Evolutionary conservation across 2,329 filamentous ascomycete genomes (phyloP).

Genomic region (Trichoderma polysporum): DNA sequence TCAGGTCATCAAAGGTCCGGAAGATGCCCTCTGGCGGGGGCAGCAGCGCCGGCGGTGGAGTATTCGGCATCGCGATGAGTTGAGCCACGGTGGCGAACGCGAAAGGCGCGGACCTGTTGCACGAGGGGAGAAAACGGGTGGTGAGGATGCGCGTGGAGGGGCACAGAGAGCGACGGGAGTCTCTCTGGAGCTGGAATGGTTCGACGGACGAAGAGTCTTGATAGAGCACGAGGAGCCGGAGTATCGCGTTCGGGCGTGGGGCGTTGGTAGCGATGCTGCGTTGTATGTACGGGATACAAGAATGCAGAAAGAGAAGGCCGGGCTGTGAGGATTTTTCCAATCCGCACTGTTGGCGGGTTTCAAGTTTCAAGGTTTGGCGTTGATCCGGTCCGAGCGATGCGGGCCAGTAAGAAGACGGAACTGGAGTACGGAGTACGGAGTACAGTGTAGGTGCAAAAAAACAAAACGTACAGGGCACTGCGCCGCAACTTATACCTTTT

Average conservation of each 20-base stretch:
- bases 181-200: not conserved
- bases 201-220: constrained; percentile 10
- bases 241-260: constrained; percentile 12
- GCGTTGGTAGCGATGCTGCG: constrained; percentile 10
- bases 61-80: constrained; percentile 46
- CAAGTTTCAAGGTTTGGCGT: constrained; percentile 41
- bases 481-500: not conserved
- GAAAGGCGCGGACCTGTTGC: constrained; percentile 30
- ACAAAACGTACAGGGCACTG: not conserved
- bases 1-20: constrained; percentile 57
- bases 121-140: constrained; percentile 26
- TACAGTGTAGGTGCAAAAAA: not conserved
- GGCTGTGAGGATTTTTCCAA: constrained; percentile 44
- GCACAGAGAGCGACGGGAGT: constrained; percentile 4
- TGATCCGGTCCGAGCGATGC: constrained; percentile 37
- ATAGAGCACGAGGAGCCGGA: not conserved
- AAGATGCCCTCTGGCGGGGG: constrained; percentile 62
- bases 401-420: constrained; percentile 31
- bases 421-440: not conserved
- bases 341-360: constrained; percentile 41
- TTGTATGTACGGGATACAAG: not conserved
- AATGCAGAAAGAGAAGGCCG: constrained; percentile 29
- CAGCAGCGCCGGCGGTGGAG: constrained; percentile 48
- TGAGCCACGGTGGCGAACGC: constrained; percentile 36
- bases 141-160: constrained; percentile 17